A percentile compares a stretch with the other conserved stretches of the same genome.
Evolutionary conservation across 345 rosid species (phyloP).

Genomic region (Populus simonii): DNA sequence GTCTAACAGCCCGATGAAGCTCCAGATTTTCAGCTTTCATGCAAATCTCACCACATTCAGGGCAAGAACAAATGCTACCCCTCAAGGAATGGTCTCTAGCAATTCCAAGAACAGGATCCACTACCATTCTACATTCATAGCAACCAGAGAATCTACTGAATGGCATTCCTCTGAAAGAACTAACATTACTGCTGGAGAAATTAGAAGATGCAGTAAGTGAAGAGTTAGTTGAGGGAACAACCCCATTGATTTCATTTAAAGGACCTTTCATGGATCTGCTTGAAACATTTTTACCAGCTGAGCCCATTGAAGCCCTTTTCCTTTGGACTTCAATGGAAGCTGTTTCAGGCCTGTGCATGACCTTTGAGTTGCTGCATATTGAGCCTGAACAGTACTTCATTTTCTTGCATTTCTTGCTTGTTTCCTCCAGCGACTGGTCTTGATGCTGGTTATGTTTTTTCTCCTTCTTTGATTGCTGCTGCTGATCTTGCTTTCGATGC

Average conservation of each 20-base stretch:
- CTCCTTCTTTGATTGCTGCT: constrained; percentile 2
- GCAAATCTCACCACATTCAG: constrained; percentile 71
- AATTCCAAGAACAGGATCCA: constrained; percentile 65
- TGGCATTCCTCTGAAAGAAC: constrained; percentile 56
- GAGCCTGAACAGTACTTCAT: constrained; percentile 67
- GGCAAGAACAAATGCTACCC: constrained; percentile 52
- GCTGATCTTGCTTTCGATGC: not conserved
- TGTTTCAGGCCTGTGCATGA: constrained; percentile 47
- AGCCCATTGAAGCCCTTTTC: constrained; percentile 36
- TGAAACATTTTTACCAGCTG: constrained; percentile 26
- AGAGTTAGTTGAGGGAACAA: constrained; percentile 37
- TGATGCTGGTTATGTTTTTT: not conserved
- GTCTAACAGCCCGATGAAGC: constrained; percentile 68
- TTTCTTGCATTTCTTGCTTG: constrained; percentile 59
- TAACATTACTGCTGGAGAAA: constrained; percentile 21
- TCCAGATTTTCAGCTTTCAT: constrained; percentile 60
- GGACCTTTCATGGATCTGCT: constrained; percentile 59
- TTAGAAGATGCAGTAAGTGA: constrained; percentile 42
- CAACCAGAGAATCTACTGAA: constrained; percentile 73
- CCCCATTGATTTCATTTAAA: constrained; percentile 39
- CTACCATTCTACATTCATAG: constrained; percentile 74
- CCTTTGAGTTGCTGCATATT: constrained; percentile 69
- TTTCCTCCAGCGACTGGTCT: constrained; percentile 32
- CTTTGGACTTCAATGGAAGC: constrained; percentile 43
- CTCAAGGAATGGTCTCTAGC: constrained; percentile 56